Evolutionary conservation across 768 basidiomycete species (phyloP).

Genomic region (Termitomyces sp.): DNA sequence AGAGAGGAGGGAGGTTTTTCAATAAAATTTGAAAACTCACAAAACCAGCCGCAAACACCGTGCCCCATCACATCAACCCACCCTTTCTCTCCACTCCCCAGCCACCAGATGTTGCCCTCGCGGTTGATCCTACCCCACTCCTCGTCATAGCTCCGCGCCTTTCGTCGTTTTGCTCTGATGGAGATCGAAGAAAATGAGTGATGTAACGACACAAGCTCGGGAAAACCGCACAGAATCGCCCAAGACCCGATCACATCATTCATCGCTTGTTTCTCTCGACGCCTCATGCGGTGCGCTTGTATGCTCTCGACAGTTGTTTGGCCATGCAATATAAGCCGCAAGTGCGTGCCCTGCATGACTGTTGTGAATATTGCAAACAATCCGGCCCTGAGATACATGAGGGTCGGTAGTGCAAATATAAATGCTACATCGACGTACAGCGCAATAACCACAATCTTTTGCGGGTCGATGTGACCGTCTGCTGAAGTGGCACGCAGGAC

Average conservation of each 20-base stretch:
- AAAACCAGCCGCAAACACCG: slow-evolving; percentile 64
- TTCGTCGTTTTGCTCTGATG: slow-evolving; percentile 43
- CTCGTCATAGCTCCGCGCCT: slow-evolving; percentile 51
- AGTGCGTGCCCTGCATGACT: slow-evolving; percentile 52
- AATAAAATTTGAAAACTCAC: slow-evolving; percentile 46
- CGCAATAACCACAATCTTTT: slow-evolving; percentile 67
- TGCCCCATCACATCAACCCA: slow-evolving; percentile 86
- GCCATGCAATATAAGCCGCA: slow-evolving; percentile 53
- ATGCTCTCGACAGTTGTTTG: slow-evolving; percentile 83
- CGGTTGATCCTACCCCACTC: slow-evolving; percentile 76
- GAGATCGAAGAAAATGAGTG: neutral
- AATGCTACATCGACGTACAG: slow-evolving; percentile 43
- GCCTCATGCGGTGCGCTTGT: slow-evolving; percentile 48
- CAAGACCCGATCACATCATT: slow-evolving; percentile 48
- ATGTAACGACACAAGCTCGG: neutral
- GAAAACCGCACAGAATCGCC: slow-evolving; percentile 35
- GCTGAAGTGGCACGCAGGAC: slow-evolving; percentile 23
- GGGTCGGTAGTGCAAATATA: neutral
- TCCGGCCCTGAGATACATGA: slow-evolving; percentile 42
- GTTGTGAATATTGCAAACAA: slow-evolving; percentile 70
- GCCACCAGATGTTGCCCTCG: slow-evolving; percentile 88
- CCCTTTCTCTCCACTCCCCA: slow-evolving; percentile 51
- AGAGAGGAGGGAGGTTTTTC: neutral
- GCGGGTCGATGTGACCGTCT: slow-evolving; percentile 44
- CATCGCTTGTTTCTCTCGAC: slow-evolving; percentile 53